Conservation (phyloP, 495 filamentous ascomycete genomes). For the Choiromyces venosus region DNA sequence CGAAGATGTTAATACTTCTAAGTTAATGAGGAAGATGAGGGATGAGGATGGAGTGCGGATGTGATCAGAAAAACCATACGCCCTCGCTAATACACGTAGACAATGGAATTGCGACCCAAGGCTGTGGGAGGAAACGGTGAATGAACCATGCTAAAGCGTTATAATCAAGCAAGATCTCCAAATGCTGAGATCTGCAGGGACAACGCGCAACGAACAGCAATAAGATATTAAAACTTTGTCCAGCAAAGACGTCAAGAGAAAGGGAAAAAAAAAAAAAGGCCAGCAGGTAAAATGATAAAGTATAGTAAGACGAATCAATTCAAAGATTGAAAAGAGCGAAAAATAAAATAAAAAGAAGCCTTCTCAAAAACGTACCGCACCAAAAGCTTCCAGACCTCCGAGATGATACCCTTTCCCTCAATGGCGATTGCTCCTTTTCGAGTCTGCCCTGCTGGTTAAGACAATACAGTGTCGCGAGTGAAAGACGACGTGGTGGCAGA, state of each 20-base stretch:
- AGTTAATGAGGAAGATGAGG: background rate
- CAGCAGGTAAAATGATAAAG: background rate
- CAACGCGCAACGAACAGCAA: background rate
- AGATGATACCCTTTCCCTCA: background rate
- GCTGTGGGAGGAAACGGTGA: background rate
- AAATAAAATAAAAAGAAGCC: background rate
- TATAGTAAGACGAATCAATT: background rate
- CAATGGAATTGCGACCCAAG: background rate
- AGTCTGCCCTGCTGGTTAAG: background rate
- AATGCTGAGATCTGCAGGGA: background rate
- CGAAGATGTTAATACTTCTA: background rate
- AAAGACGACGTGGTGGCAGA: slow-evolving; percentile 1
- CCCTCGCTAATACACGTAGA: background rate
- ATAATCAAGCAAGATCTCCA: background rate
- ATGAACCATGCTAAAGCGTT: background rate
- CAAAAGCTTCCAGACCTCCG: background rate
- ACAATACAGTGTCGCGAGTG: background rate
- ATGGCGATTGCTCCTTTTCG: background rate
- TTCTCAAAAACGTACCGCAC: background rate
- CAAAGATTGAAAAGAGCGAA: background rate
- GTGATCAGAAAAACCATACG: background rate
- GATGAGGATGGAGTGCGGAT: background rate
- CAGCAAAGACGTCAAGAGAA: background rate
- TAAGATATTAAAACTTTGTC: background rate
- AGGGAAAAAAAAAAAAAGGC: background rate